Evolutionary conservation across 768 basidiomycete genomes (phyloP), one percentile per base, ranked within the genome.

Genomic region (Tricholoma sp.): DNA sequence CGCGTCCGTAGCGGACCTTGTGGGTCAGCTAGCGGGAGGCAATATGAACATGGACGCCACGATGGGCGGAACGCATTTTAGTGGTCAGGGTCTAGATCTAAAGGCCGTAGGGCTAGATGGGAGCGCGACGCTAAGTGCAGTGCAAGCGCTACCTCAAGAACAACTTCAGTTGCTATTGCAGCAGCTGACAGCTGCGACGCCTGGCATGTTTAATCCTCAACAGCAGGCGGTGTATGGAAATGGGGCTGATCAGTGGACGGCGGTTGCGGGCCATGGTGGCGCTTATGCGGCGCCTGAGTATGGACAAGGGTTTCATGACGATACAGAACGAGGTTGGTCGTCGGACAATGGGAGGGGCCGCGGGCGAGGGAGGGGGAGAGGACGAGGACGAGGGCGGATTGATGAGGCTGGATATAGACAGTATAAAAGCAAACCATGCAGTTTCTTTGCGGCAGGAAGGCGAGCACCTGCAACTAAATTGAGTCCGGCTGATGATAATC

Each of bases 371-470:
- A 74, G 84, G 53, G 83, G 85, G 55, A 72, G 86, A 50, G 80
- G 82, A 50, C 66, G 77, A 39, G 72, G 75, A 50, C 65, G 77
- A 57, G 76, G 82, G 57, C 67, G 72, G 54, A 78, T 76, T 57
- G 80, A 78, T 39, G 81, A 81, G 44, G 80, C 79, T 58, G 84
- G 81, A 61, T 82, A 78, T 86, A 88, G 80, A 86, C 80, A 80
- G 73, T 88, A 76, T 82, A 90, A 85, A 84, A 83, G 86, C 85
- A 85, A 82, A 85, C 85, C 87, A 75, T 92, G 90, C 88, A 87
- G 79, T 81, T 92, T 91, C 79, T 91, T 85, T 82, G 82, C 83
- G 76, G 81, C 84, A 83, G 90, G 89, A 89, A 91, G 89, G 90
- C 88, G 85, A 91, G 90, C 87, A 82, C 71, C 51, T 39, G 50